Evolutionary conservation across 495 filamentous ascomycete genomes (phyloP).

Genomic region (Darksidea phi): DNA sequence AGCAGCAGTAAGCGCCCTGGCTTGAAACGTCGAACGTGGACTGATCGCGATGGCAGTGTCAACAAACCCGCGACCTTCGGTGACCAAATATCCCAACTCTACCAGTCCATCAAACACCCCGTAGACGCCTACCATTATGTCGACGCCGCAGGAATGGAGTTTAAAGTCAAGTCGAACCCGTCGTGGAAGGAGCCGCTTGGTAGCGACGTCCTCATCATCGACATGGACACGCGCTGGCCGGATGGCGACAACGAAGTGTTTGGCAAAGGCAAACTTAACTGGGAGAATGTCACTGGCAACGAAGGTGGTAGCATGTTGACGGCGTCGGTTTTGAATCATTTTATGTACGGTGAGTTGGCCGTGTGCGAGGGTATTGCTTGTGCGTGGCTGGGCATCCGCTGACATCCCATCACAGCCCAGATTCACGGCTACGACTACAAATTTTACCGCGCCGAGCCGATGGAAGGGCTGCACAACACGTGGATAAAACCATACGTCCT

Average conservation of each 20-base stretch:
- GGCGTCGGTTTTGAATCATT: constrained; percentile 24
- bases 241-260: constrained; percentile 14
- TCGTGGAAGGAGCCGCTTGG: constrained; percentile 11
- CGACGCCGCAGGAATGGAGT: neutral
- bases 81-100: neutral
- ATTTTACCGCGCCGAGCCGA: constrained; percentile 39
- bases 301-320: constrained; percentile 5
- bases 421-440: constrained; percentile 57
- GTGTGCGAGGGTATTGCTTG: neutral
- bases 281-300: neutral
- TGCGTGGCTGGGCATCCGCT: neutral
- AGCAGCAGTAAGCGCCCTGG: neutral
- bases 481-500: constrained; percentile 52
- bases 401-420: constrained; percentile 32
- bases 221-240: constrained; percentile 28
- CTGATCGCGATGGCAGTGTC: constrained; percentile 1
- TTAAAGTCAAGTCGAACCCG: neutral
- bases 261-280: constrained; percentile 1
- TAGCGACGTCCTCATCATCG: constrained; percentile 21
- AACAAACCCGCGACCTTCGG: neutral
- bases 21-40: neutral
- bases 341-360: constrained; percentile 16
- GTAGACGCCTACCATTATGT: constrained; percentile 1
- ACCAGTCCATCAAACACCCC: constrained; percentile 1
- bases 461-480: constrained; percentile 41